phyloP scores from a whole-genome alignment of 2,329 filamentous ascomycete genomes.

The Neonectria neomacrospora region DNA sequence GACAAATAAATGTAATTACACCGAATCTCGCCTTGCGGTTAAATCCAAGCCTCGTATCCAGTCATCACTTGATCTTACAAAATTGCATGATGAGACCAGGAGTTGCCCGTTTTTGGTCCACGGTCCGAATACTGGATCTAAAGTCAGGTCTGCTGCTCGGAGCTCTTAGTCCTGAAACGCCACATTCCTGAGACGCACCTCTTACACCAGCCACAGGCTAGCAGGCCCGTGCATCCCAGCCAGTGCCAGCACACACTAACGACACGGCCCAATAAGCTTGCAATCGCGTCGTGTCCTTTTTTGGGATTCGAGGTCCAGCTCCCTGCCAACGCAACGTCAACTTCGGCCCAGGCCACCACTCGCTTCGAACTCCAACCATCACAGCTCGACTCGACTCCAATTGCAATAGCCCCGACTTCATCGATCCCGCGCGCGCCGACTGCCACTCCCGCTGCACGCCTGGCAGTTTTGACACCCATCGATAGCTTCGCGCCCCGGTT shows the following conservation, averaged over 20 bases:
- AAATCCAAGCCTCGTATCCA: background rate
- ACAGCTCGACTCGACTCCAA: conserved; percentile 30
- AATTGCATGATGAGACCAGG: background rate
- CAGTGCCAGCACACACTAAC: conserved; percentile 32
- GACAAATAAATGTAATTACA: background rate
- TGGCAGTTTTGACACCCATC: conserved; percentile 31
- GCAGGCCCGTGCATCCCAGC: background rate
- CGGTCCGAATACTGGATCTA: background rate
- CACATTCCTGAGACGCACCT: conserved; percentile 7
- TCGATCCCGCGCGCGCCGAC: conserved; percentile 25
- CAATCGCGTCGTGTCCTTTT: conserved; percentile 49
- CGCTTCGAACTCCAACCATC: conserved; percentile 24
- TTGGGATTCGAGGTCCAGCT: conserved; percentile 37
- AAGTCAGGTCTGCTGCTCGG: background rate
- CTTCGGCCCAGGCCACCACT: conserved; percentile 23
- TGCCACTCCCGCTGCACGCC: conserved; percentile 31
- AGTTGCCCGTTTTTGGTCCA: background rate
- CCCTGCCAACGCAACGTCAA: conserved; percentile 34
- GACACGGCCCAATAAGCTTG: conserved; percentile 44
- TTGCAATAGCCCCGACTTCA: conserved; percentile 24
- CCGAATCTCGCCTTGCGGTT: background rate
- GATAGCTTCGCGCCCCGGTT: conserved; percentile 28
- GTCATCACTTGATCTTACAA: background rate
- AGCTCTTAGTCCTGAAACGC: background rate
- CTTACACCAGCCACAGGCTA: conserved; percentile 5